A percentile compares a stretch with the other conserved stretches of the same genome.
Conservation (phyloP, 1,139 yeast species). For the Yamadazyma trypodendri region DNA sequence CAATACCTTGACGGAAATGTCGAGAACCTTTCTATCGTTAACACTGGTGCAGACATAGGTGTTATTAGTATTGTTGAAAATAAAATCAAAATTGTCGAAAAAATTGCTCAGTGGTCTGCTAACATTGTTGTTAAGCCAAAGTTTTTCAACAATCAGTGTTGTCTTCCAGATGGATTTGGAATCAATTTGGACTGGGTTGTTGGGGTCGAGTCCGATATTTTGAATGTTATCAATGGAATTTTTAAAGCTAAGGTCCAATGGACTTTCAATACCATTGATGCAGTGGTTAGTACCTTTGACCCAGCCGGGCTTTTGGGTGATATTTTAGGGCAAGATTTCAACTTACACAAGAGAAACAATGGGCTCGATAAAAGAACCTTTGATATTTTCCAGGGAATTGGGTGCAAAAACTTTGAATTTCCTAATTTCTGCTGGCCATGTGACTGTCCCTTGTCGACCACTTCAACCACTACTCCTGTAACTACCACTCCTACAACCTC, state of each 20-base stretch:
- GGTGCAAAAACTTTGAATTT: slow-evolving; percentile 13
- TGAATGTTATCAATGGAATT: slow-evolving; percentile 14
- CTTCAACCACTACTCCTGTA: too few species aligned
- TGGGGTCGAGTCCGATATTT: slow-evolving; percentile 14
- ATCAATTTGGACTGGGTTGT: slow-evolving; percentile 21
- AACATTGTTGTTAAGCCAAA: slow-evolving; percentile 20
- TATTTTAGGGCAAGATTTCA: slow-evolving; percentile 5
- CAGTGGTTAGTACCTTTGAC: slow-evolving; percentile 9
- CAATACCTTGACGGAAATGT: slow-evolving; percentile 15
- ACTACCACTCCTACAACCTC: too few species aligned
- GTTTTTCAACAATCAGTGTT: too few species aligned
- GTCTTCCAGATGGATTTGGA: slow-evolving; percentile 24
- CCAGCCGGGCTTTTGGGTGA: slow-evolving; percentile 15
- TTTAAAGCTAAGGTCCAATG: slow-evolving; percentile 20
- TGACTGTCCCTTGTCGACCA: slow-evolving; percentile 21
- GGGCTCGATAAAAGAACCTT: slow-evolving; percentile 14
- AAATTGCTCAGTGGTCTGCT: slow-evolving; percentile 20
- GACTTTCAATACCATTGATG: slow-evolving; percentile 12
- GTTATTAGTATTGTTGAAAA: slow-evolving; percentile 15
- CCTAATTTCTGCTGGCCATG: slow-evolving; percentile 25
- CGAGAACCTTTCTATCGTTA: slow-evolving; percentile 16
- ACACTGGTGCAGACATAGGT: slow-evolving; percentile 21
- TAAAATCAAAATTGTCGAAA: slow-evolving; percentile 9
- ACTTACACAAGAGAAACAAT: neutral
- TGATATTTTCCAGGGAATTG: slow-evolving; percentile 16